Evolutionary conservation across 257 asterid species (phyloP), one percentile per base, ranked within the genome.

Genomic region (Solanum peruvianum): DNA sequence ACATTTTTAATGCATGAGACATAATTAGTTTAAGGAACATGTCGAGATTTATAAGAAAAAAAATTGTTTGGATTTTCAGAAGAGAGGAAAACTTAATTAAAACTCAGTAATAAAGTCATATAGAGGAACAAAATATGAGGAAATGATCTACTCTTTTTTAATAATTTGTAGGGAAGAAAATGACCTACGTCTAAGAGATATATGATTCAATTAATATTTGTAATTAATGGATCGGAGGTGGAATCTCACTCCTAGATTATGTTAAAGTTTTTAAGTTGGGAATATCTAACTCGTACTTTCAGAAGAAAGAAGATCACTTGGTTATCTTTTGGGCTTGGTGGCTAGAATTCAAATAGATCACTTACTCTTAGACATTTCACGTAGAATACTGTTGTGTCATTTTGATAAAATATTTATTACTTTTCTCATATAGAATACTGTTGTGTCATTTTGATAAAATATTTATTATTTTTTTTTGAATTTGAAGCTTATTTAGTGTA

Each of bases 381-480:
- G 39, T 6, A 6, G 39, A 6, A 37, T 37, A 37, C 2, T 0
- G 2, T 6, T 37, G 39, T 37, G 6, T 37, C 2, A 1, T 37
- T 37, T 37, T 37, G 39, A 37, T 37, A 37, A 5, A 33, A 33
- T 33, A 33, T 33, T n/a, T n/a, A n/a, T n/a, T n/a, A n/a, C n/a
- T n/a, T 1, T 0, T 35, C 39, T 37, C 39, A 37, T 6, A 7
- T 6, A 6, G 39, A 6, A 37, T 37, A 37, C 2, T 0, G 2
- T 6, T 37, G 39, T 37, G 6, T 37, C 2, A 1, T 37, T 37
- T 37, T 37, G 39, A 37, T 37, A 37, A 5, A 33, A 33, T 33
- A 33, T 33, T n/a, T n/a, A n/a, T n/a, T n/a, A n/a, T n/a, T n/a
- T n/a, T 0, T 3, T 0, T 3, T 4, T 31, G 1, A 33, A 33